phyloP scores from a whole-genome alignment of 1,139 yeast species.

The Magnusiomyces tetraspermus region DNA sequence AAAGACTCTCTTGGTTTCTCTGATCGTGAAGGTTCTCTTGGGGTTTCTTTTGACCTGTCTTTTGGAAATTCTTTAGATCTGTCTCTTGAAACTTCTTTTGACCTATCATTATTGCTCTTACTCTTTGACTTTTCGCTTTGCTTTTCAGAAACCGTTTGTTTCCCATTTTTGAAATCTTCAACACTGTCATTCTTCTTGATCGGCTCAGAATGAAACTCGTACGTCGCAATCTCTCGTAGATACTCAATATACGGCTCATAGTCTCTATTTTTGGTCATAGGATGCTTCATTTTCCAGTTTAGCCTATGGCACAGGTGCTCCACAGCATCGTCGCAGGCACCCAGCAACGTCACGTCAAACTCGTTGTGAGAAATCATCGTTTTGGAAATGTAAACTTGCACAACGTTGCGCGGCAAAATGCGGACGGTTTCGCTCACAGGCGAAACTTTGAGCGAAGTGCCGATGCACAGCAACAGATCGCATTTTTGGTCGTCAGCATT shows the following conservation, averaged over 20 bases:
- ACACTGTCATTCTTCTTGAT: neutral
- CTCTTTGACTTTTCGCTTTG: neutral
- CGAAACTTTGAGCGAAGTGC: slow-evolving; percentile 89
- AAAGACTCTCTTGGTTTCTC: too few species aligned
- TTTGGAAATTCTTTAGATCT: too few species aligned
- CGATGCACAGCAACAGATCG: slow-evolving; percentile 78
- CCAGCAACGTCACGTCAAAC: slow-evolving; percentile 73
- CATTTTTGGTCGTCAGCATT: slow-evolving; percentile 46
- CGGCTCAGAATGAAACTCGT: slow-evolving; percentile 16
- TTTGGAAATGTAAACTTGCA: slow-evolving; percentile 74
- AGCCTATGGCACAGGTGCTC: slow-evolving; percentile 51
- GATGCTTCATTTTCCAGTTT: slow-evolving; percentile 63
- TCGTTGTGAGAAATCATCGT: slow-evolving; percentile 72
- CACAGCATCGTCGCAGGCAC: slow-evolving; percentile 83
- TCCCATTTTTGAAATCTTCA: too few species aligned
- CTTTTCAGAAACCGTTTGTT: too few species aligned
- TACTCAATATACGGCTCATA: slow-evolving; percentile 20
- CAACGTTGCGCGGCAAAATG: slow-evolving; percentile 56
- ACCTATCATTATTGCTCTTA: too few species aligned
- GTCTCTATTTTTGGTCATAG: slow-evolving; percentile 27
- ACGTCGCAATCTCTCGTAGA: slow-evolving; percentile 20
- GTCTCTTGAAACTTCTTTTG: too few species aligned
- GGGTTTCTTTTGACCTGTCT: too few species aligned
- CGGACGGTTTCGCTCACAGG: slow-evolving; percentile 95
- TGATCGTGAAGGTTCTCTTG: too few species aligned